Evolutionary conservation across 495 filamentous ascomycete genomes (phyloP), one percentile per base, ranked within the genome.

Genomic region (Penicillium robsamsonii): DNA sequence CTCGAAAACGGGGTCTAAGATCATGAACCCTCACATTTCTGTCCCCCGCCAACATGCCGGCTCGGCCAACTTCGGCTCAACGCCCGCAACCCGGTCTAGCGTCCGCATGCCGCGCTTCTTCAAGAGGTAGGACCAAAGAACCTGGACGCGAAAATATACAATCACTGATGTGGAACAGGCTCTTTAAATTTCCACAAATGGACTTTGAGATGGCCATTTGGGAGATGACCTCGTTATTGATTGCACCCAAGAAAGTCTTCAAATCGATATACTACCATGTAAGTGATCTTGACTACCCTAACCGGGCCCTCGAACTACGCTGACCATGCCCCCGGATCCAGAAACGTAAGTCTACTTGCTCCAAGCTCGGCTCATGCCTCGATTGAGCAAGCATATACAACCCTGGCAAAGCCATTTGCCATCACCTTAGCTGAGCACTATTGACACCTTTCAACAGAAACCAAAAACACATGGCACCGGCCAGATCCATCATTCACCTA

Each of bases 401-500:
- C 29, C 27, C 10, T 18, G 46, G 41, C 41, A 20, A 38, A 13
- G 18, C 41, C 41, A 33, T 9, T 22, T 10, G 7, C 29, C 17
- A 33, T 18, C 29, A 12, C 17, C 29, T 29, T 27, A 43, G 13
- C 7, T 7, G 43, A 24, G 9, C 46, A 43, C 20, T 60, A 63
- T 53, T 58, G 55, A 63, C 56, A 8, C 40, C 54, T 47, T 35
- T 11, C 13, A 22, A 44, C 58, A 89, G 85, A 88, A 81, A 89
- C 86, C 3, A 87, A 88, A 71, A 89, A 89, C 66, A 87, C 87
- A 64, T 89, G 84, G 83, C 87, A 89, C 64, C 83, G 86, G 48
- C 83, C 87, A 47, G 87, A 90, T 62, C 87, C 87, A 15, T 88
- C 87, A 31, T 89, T 90, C 72, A 86, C 87, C 55, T 89, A 90